Evolutionary conservation across 2,329 filamentous ascomycete species (phyloP).

Genomic region (Apiospora marii): DNA sequence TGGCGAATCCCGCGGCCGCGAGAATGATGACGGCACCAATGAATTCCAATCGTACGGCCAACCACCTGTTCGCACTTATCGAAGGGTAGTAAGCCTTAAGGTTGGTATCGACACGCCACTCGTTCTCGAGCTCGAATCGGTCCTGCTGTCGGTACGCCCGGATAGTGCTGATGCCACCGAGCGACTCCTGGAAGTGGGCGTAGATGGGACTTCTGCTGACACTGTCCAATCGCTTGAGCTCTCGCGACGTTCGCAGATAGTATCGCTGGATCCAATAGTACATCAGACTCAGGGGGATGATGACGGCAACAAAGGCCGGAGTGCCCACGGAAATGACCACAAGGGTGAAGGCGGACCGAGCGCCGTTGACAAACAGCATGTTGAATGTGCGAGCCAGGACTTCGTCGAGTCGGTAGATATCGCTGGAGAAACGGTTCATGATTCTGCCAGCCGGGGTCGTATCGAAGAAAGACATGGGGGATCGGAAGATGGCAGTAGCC

Average conservation of each 20-base stretch:
- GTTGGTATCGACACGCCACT: conserved; percentile 97
- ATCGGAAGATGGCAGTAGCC: conserved; percentile 96
- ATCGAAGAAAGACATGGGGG: conserved; percentile 99
- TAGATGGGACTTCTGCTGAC: conserved; percentile 96
- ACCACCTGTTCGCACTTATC: conserved; percentile 92
- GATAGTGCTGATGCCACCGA: conserved; percentile 94
- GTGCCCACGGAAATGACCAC: conserved; percentile 83
- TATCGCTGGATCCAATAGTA: conserved; percentile 97
- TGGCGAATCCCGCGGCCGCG: conserved; percentile 80
- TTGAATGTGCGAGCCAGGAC: conserved; percentile 97
- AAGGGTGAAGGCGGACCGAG: conserved; percentile 82
- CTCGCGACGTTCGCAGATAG: conserved; percentile 93
- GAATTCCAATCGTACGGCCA: conserved; percentile 93
- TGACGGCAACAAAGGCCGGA: conserved; percentile 80
- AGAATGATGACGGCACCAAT: conserved; percentile 95
- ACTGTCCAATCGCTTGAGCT: conserved; percentile 94
- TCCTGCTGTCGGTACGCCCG: conserved; percentile 90
- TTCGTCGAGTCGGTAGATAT: conserved; percentile 87
- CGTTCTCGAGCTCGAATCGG: conserved; percentile 90
- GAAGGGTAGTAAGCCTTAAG: conserved; percentile 94
- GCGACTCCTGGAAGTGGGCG: conserved; percentile 96
- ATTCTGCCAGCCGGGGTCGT: conserved; percentile 97
- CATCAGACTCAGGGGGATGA: conserved; percentile 79
- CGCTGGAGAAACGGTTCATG: conserved; percentile 92
- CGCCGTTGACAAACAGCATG: conserved; percentile 86